Conservation (phyloP, 192 early-diverging fungal species). For the Linderina pennispora region DNA sequence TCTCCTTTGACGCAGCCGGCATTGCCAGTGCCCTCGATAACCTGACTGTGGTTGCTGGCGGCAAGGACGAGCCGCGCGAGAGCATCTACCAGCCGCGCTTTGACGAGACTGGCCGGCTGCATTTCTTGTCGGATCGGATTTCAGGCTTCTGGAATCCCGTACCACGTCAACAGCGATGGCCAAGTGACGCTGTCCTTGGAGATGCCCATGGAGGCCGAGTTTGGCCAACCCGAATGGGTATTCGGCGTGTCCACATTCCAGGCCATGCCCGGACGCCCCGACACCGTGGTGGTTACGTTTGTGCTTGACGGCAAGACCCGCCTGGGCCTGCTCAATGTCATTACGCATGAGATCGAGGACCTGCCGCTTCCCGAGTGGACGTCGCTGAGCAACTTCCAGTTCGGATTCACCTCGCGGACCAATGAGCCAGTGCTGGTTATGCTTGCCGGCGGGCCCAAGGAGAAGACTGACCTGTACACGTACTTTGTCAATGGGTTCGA, state of each 20-base stretch:
- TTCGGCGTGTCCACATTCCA: slow-evolving; percentile 41
- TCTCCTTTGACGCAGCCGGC: slow-evolving; percentile 6
- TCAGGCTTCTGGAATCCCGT: slow-evolving; percentile 69
- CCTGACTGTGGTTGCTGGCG: slow-evolving; percentile 30
- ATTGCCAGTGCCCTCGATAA: neutral
- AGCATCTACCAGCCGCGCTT: slow-evolving; percentile 59
- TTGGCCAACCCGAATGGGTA: slow-evolving; percentile 54
- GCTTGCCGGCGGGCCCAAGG: slow-evolving; percentile 23
- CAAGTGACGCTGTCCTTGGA: slow-evolving; percentile 39
- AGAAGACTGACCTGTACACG: slow-evolving; percentile 20
- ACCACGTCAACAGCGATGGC: slow-evolving; percentile 40
- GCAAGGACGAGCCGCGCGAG: slow-evolving; percentile 9
- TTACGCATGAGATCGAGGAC: slow-evolving; percentile 17
- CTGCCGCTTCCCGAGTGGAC: slow-evolving; percentile 36
- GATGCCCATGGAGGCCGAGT: slow-evolving; percentile 54
- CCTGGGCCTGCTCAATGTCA: slow-evolving; percentile 27
- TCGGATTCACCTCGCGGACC: slow-evolving; percentile 16
- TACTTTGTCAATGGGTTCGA: slow-evolving; percentile 27
- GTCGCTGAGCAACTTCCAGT: slow-evolving; percentile 14
- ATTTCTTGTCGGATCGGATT: slow-evolving; percentile 58
- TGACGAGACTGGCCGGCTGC: slow-evolving; percentile 50
- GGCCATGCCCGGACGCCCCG: slow-evolving; percentile 17
- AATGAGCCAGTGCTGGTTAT: slow-evolving; percentile 32
- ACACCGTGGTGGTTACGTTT: slow-evolving; percentile 20
- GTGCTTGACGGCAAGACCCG: slow-evolving; percentile 2